These are phyloP conservation scores for Hura crepitans DNA, from an alignment of 441 rosid species.

Conservation along the genomic window DNA sequence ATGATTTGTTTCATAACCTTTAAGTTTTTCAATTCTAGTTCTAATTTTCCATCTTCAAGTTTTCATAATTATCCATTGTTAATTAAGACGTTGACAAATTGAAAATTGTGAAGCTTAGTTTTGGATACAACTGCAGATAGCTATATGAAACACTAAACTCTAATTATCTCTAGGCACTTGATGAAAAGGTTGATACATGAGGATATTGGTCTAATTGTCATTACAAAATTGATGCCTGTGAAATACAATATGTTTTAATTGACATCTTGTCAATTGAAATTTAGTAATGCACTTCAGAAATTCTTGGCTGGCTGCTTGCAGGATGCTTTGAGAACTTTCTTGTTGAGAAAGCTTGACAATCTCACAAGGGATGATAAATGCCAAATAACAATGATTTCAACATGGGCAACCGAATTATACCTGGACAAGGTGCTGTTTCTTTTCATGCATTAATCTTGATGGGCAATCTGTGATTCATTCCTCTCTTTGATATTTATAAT, in stretches of 20 bases:
- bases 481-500: neutral
- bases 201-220: neutral
- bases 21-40: neutral
- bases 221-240: neutral
- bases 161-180: neutral
- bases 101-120: conserved; percentile 5
- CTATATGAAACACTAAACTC: conserved; percentile 11
- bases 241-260: conserved; percentile 2
- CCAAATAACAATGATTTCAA: conserved; percentile 98
- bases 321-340: conserved; percentile 97
- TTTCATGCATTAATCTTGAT: conserved; percentile 21
- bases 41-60: conserved; percentile 2
- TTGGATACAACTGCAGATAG: neutral
- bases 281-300: neutral
- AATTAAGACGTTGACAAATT: neutral
- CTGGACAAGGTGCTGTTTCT: conserved; percentile 84
- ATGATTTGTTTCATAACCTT: conserved; percentile 2
- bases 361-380: conserved; percentile 90
- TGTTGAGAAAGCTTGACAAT: conserved; percentile 93
- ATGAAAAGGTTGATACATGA: conserved; percentile 3
- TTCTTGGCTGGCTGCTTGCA: conserved; percentile 35
- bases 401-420: conserved; percentile 98
- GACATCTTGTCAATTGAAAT: conserved; percentile 8
- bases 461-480: conserved; percentile 18
- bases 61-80: neutral